Percentiles rank a stretch among this genome's conserved stretches.
Conservation (phyloP, 192 early-diverging fungal genomes). For the Linnemannia zychae region DNA sequence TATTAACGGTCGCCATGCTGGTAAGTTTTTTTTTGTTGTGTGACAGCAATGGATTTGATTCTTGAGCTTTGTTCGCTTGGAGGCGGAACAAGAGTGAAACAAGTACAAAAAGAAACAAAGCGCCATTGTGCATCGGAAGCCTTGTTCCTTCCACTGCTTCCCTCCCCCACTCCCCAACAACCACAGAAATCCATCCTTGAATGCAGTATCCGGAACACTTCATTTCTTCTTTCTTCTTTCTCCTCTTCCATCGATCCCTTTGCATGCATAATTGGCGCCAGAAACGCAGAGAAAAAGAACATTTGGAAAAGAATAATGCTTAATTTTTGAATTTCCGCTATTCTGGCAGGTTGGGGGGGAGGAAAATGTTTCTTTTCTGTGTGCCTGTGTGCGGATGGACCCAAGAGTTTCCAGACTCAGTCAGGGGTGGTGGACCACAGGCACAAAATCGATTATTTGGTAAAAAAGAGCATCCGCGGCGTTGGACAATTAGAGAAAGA, state of each 20-base stretch:
- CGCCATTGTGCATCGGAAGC: too few species aligned
- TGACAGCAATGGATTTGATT: too few species aligned
- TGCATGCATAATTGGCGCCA: not conserved
- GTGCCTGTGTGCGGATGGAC: not conserved
- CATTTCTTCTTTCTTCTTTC: not conserved
- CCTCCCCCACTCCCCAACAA: too few species aligned
- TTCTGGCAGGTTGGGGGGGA: too few species aligned
- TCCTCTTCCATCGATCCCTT: not conserved
- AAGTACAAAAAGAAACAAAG: too few species aligned
- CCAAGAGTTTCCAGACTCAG: not conserved
- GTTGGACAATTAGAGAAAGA: not conserved
- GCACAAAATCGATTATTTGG: conserved; percentile 1
- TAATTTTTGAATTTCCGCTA: not conserved
- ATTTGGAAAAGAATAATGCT: not conserved
- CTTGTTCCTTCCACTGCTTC: too few species aligned
- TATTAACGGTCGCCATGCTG: conserved; percentile 29
- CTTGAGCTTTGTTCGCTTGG: too few species aligned
- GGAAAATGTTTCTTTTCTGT: not conserved
- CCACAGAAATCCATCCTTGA: too few species aligned
- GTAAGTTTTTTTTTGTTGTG: not conserved
- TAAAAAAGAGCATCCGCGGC: not conserved
- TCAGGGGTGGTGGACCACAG: not conserved
- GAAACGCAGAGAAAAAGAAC: not conserved
- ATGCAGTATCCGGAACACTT: too few species aligned
- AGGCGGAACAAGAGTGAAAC: too few species aligned